Conservation (phyloP, 768 basidiomycete species). For the Lentinula sp. region DNA sequence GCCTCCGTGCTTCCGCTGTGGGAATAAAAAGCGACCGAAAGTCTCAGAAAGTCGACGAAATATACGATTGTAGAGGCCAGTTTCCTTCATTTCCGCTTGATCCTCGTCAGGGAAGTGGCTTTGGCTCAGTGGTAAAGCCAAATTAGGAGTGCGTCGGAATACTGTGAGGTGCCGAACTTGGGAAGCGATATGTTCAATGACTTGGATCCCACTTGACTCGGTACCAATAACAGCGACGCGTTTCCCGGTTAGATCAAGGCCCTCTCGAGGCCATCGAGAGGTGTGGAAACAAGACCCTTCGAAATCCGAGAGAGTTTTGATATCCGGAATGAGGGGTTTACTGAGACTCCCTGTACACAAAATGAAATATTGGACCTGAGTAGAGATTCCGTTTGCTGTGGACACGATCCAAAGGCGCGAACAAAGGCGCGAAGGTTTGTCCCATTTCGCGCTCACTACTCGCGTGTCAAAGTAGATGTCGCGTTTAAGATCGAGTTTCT, state of each 20-base stretch:
- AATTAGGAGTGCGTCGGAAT: constrained; percentile 22
- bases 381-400: constrained; percentile 11
- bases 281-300: constrained; percentile 17
- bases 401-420: constrained; percentile 16
- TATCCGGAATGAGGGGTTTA: constrained; percentile 14
- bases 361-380: constrained; percentile 13
- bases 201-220: constrained; percentile 19
- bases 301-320: constrained; percentile 16
- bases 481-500: constrained; percentile 17
- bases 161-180: constrained; percentile 17
- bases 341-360: constrained; percentile 19
- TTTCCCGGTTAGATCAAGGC: constrained; percentile 16
- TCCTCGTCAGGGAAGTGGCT: constrained; percentile 6
- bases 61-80: neutral
- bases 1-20: constrained; percentile 14
- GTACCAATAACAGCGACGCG: constrained; percentile 21
- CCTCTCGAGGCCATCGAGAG: constrained; percentile 16
- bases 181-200: constrained; percentile 16
- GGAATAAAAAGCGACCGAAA: constrained; percentile 1
- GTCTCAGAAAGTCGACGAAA: too few relatives aligned
- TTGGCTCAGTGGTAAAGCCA: constrained; percentile 17
- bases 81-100: constrained; percentile 8
- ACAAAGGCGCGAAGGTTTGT: constrained; percentile 14
- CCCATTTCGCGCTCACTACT: constrained; percentile 16
- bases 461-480: constrained; percentile 17